Percentiles rank a stretch among this genome's conserved stretches.
phyloP scores from a whole-genome alignment of 108 stramenopile species.

The Stephanodiscus triporus region DNA sequence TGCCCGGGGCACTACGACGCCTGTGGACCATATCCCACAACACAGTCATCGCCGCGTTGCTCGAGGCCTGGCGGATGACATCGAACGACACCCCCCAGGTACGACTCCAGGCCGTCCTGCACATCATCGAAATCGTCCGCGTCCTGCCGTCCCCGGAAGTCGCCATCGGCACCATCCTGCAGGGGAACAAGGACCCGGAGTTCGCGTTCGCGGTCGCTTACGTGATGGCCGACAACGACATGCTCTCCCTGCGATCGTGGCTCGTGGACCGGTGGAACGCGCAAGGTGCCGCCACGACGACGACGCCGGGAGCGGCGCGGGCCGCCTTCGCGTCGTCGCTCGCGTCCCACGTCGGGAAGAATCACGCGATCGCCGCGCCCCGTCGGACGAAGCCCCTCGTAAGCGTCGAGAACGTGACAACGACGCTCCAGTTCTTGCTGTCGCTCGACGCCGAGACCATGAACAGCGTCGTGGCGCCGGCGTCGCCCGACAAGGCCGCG shows the following conservation, averaged over 20 bases:
- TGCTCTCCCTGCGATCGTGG: conserved; percentile 77
- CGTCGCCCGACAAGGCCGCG: conserved; percentile 29
- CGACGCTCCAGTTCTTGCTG: conserved; percentile 59
- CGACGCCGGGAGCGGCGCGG: conserved; percentile 15
- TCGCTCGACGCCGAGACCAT: conserved; percentile 60
- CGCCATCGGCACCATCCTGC: conserved; percentile 67
- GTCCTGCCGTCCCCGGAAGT: conserved; percentile 72
- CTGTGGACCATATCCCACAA: conserved; percentile 87
- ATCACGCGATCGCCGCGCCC: conserved; percentile 59
- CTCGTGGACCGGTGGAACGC: conserved; percentile 66
- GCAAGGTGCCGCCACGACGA: conserved; percentile 31
- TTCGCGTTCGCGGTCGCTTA: conserved; percentile 83
- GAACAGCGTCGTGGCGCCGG: conserved; percentile 48
- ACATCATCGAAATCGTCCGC: conserved; percentile 80
- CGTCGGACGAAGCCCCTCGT: conserved; percentile 60
- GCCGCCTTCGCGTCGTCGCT: conserved; percentile 58
- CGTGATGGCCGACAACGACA: conserved; percentile 86
- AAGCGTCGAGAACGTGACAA: conserved; percentile 78
- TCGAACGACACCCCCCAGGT: conserved; percentile 53
- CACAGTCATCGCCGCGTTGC: conserved; percentile 84
- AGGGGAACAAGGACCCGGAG: conserved; percentile 81
- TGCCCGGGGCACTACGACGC: conserved; percentile 78
- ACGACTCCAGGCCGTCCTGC: conserved; percentile 71
- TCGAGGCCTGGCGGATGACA: conserved; percentile 90
- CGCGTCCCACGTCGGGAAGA: conserved; percentile 71